Percentiles rank a stretch among this genome's conserved stretches.
Conservation (phyloP, 2,329 filamentous ascomycete genomes). For the Arachnomyces sp. region DNA sequence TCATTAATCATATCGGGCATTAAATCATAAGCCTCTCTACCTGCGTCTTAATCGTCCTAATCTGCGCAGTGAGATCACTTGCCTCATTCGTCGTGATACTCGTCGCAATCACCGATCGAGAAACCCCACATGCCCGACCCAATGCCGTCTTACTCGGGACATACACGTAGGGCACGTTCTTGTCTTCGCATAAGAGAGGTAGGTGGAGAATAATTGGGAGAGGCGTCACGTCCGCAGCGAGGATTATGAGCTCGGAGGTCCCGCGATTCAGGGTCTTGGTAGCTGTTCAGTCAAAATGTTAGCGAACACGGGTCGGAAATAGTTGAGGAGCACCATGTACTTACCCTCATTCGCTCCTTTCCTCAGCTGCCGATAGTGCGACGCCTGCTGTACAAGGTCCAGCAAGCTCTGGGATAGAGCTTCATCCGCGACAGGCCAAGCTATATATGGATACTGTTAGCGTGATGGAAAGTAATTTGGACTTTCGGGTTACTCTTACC, state of each 20-base stretch:
- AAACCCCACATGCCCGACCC: slow-evolving; percentile 83
- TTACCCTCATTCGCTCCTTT: slow-evolving; percentile 75
- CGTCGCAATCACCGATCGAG: slow-evolving; percentile 75
- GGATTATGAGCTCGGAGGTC: slow-evolving; percentile 79
- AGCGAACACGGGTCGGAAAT: neutral
- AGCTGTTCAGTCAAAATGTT: slow-evolving; percentile 28
- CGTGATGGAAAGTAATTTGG: too few relatives aligned
- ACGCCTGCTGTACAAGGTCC: slow-evolving; percentile 67
- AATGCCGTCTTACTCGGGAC: slow-evolving; percentile 75
- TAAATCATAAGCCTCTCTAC: too few relatives aligned
- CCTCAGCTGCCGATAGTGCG: slow-evolving; percentile 63
- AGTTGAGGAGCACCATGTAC: slow-evolving; percentile 6
- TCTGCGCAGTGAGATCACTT: slow-evolving; percentile 78
- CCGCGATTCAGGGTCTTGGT: slow-evolving; percentile 90
- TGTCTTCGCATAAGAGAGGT: slow-evolving; percentile 74
- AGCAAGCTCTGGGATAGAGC: slow-evolving; percentile 74
- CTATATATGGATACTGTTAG: slow-evolving; percentile 24
- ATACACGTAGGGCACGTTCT: slow-evolving; percentile 66
- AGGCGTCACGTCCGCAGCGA: slow-evolving; percentile 77
- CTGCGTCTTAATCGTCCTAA: slow-evolving; percentile 5
- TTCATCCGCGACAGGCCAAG: slow-evolving; percentile 66
- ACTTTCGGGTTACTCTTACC: neutral
- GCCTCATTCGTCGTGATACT: slow-evolving; percentile 90
- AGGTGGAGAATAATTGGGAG: slow-evolving; percentile 84
- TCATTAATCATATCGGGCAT: too few relatives aligned